phyloP scores from a whole-genome alignment of 1,139 yeast species.

The Geotrichum bryndzae region DNA sequence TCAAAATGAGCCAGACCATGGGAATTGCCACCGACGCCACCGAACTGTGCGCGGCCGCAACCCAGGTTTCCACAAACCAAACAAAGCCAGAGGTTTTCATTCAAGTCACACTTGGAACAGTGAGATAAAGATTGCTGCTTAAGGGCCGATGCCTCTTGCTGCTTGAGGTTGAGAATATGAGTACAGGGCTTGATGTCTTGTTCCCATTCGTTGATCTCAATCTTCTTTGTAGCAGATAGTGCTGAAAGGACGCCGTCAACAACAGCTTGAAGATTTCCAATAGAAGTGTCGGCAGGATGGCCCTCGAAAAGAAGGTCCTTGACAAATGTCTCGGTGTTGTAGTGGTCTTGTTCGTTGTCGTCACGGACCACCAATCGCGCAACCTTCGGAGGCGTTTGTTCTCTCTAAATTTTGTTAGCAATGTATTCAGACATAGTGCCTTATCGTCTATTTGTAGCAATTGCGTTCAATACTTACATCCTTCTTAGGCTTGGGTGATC shows the following conservation, averaged over 20 bases:
- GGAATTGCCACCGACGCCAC: slow-evolving; percentile 85
- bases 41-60: slow-evolving; percentile 91
- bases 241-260: slow-evolving; percentile 53
- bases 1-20: slow-evolving; percentile 77
- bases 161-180: slow-evolving; percentile 57
- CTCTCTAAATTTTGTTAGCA: slow-evolving; percentile 17
- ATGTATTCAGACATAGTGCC: slow-evolving; percentile 19
- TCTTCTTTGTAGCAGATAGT: slow-evolving; percentile 58
- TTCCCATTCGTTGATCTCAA: slow-evolving; percentile 88
- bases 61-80: slow-evolving; percentile 82
- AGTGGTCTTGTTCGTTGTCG: slow-evolving; percentile 61
- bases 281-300: slow-evolving; percentile 18
- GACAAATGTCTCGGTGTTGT: slow-evolving; percentile 44
- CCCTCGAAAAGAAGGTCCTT: slow-evolving; percentile 38
- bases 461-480: slow-evolving; percentile 12
- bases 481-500: slow-evolving; percentile 40
- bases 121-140: slow-evolving; percentile 35
- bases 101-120: slow-evolving; percentile 63
- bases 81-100: slow-evolving; percentile 87
- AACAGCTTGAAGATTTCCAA: slow-evolving; percentile 22
- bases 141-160: slow-evolving; percentile 25
- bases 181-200: slow-evolving; percentile 75
- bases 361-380: slow-evolving; percentile 72
- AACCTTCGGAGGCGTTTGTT: slow-evolving; percentile 47
- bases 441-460: background rate